These are phyloP conservation scores for Gnomoniopsis smithogilvyi DNA, from an alignment of 2,329 filamentous ascomycete genomes.

Conservation along the genomic window DNA sequence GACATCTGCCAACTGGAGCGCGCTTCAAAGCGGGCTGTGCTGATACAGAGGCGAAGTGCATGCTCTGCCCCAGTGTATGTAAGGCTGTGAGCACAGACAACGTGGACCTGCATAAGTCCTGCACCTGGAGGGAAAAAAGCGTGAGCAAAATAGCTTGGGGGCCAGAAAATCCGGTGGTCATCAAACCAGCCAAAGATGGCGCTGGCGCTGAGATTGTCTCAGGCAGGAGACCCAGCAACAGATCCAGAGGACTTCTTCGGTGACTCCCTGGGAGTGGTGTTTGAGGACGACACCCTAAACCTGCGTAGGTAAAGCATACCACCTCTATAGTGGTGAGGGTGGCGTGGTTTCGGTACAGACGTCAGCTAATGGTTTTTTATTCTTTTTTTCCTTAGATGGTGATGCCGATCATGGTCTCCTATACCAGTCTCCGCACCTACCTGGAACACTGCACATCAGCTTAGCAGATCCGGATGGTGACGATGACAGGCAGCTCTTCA, in stretches of 20 bases:
- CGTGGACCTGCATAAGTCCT: neutral
- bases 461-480: slow-evolving; percentile 49
- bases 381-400: no score
- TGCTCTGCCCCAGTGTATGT: neutral
- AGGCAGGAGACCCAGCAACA: slow-evolving; percentile 32
- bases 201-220: slow-evolving; percentile 42
- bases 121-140: neutral
- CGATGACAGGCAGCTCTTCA: slow-evolving; percentile 58
- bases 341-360: no score
- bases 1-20: neutral
- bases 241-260: slow-evolving; percentile 60
- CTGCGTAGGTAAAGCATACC: slow-evolving; percentile 33
- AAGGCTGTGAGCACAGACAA: slow-evolving; percentile 6
- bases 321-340: neutral
- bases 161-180: neutral
- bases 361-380: slow-evolving; percentile 4
- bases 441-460: slow-evolving; percentile 39
- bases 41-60: slow-evolving; percentile 11
- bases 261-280: slow-evolving; percentile 59
- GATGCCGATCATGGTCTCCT: slow-evolving; percentile 55
- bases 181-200: slow-evolving; percentile 34
- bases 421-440: slow-evolving; percentile 54
- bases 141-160: neutral
- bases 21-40: slow-evolving; percentile 9
- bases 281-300: slow-evolving; percentile 64